Evolutionary conservation across 2,329 filamentous ascomycete genomes (phyloP).

Genomic region (Beauveria australis): DNA sequence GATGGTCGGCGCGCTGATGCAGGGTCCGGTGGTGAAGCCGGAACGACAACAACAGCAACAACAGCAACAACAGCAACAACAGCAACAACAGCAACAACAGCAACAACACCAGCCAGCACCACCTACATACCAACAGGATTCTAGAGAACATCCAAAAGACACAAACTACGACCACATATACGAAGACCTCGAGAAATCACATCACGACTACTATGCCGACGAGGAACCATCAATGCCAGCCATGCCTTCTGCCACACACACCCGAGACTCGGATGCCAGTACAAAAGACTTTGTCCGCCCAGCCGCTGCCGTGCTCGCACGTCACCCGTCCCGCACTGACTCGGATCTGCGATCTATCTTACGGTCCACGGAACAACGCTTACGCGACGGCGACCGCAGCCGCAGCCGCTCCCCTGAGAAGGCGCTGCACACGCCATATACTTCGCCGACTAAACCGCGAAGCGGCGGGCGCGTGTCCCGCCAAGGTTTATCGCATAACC

Average conservation of each 20-base stretch:
- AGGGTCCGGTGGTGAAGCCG: not conserved
- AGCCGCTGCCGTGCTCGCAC: not conserved
- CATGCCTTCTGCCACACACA: not conserved
- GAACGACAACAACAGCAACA: not conserved
- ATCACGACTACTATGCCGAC: too few species aligned
- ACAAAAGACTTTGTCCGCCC: not conserved
- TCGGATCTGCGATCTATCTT: conserved; percentile 44
- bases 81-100: not conserved
- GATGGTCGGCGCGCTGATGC: not conserved
- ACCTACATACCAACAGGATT: not conserved
- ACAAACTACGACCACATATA: not conserved
- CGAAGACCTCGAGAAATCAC: not conserved
- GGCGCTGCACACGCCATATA: conserved; percentile 17
- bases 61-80: not conserved
- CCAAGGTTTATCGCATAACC: not conserved
- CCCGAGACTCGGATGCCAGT: not conserved
- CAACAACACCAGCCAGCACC: conserved; percentile 14
- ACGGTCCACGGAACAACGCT: conserved; percentile 42
- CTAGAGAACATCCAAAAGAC: not conserved
- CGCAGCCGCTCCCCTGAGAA: conserved; percentile 23
- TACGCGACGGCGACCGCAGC: conserved; percentile 28
- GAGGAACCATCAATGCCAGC: not conserved
- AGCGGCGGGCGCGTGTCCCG: not conserved
- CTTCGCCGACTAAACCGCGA: conserved; percentile 19
- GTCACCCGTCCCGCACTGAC: conserved; percentile 25